phyloP scores from a whole-genome alignment of 2,329 filamentous ascomycete genomes.

The Fusarium continuum region DNA sequence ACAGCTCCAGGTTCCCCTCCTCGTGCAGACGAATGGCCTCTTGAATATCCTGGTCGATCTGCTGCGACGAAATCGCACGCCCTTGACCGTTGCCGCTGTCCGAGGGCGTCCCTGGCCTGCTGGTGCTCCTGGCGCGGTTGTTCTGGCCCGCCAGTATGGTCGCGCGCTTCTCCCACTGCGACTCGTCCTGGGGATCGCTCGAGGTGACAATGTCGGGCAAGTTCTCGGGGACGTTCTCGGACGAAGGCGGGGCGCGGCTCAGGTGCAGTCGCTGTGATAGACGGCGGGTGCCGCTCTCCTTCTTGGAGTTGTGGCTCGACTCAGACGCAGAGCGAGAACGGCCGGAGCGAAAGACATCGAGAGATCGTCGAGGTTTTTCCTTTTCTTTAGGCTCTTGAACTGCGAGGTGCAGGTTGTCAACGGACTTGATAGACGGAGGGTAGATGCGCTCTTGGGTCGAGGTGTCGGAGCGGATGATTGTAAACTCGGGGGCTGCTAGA shows the following conservation, averaged over 20 bases:
- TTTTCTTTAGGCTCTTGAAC: conserved; percentile 44
- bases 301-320: conserved; percentile 50
- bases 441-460: conserved; percentile 79
- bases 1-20: conserved; percentile 77
- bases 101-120: conserved; percentile 52
- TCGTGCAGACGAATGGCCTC: conserved; percentile 96
- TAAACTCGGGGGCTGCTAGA: conserved; percentile 71
- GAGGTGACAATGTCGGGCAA: conserved; percentile 75
- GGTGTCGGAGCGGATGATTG: conserved; percentile 86
- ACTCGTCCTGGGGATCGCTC: conserved; percentile 64
- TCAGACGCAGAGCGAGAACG: conserved; percentile 61
- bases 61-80: conserved; percentile 55
- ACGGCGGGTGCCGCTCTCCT: conserved; percentile 52
- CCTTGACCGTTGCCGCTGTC: conserved; percentile 37
- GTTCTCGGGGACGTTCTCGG: conserved; percentile 79
- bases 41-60: conserved; percentile 79
- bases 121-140: conserved; percentile 55
- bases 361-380: conserved; percentile 52
- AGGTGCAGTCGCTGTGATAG: conserved; percentile 79
- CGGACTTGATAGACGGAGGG: conserved; percentile 61
- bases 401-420: conserved; percentile 47
- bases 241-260: conserved; percentile 65
- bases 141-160: conserved; percentile 82
- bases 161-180: conserved; percentile 90
- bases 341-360: conserved; percentile 56